Base-by-base conservation (phyloP, 257 asterid species). In the Anisodus tanguticus region DNA sequence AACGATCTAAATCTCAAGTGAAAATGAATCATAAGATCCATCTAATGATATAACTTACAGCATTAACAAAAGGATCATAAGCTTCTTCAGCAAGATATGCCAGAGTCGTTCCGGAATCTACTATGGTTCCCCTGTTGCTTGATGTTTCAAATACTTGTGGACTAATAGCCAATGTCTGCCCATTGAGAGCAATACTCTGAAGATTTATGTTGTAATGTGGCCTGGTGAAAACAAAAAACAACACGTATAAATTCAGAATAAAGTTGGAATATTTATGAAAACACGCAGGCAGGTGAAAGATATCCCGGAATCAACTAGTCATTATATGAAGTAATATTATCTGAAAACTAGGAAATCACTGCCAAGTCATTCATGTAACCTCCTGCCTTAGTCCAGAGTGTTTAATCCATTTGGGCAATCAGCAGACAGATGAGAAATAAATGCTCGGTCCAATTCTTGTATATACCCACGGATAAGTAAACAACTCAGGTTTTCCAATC, bases 101-200 rank as follows among this genome's bases (percentile, higher is more conserved):
- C 88, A 96, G 88, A 10, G 99, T 96, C 62, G 99, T 96, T 87
- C 99, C 98, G 10, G 99, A 97, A 88, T 97, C 99, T 55, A 97
- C 88, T 87, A 97, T 95, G 9, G 98, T 97, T 85, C 99, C 99
- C 71, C 90, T 85, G 90, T 87, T 93, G 88, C 49, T 74, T 79
- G 97, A 85, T 81, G 98, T 95, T 63, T 93, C 85, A 87, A 97
- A 97, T 31, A 93, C 98, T 6, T 96, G 89, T 35, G 95, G 85
- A 82, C 88, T 91, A 84, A 97, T 93, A 77, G 95, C 76, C 86
- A 97, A 87, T 63, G 85, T 83, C 90, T 97, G 98, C 64, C 99
- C 99, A 66, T 95, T 95, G 49, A 97, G 92, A 54, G 99, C 79
- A 68, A 97, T 95, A 85, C 97, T 95, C 89, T 89, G 91, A 85